Percentiles rank a stretch among this genome's conserved stretches.
Conservation (phyloP, 2,329 filamentous ascomycete genomes). For the Fusarium lateritium region DNA sequence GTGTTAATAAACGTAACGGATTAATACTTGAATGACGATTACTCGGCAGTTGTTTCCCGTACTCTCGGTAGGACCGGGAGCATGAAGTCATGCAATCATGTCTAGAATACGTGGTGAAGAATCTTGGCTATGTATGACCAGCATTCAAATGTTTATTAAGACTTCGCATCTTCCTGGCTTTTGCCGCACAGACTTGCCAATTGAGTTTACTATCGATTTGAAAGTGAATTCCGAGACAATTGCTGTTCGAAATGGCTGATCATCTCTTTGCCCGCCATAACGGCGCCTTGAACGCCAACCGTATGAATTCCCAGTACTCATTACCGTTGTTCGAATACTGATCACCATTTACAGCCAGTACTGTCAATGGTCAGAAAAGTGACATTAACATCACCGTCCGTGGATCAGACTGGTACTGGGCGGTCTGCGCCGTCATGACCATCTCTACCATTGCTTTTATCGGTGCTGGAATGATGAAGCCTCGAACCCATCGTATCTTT, state of each 20-base stretch:
- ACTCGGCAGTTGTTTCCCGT: conserved; percentile 25
- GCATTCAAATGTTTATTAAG: conserved; percentile 3
- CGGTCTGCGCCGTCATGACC: conserved; percentile 73
- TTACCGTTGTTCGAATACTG: fast-evolving
- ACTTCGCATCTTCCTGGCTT: too few species aligned
- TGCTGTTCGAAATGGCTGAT: conserved; percentile 1
- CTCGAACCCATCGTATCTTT: conserved; percentile 68
- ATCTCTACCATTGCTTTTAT: conserved; percentile 67
- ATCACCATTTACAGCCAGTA: not conserved
- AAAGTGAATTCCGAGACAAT: not conserved
- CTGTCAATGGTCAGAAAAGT: conserved; percentile 42
- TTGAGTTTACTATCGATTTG: too few species aligned
- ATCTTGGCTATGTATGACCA: not conserved
- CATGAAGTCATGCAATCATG: conserved; percentile 23
- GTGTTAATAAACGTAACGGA: not conserved
- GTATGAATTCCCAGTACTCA: not conserved
- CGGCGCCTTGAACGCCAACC: conserved; percentile 24
- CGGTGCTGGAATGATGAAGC: conserved; percentile 66
- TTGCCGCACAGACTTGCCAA: not conserved
- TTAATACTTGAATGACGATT: conserved; percentile 5
- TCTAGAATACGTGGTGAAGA: not conserved
- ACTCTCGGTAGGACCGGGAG: not conserved
- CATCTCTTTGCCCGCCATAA: conserved; percentile 9
- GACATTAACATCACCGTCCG: conserved; percentile 71
- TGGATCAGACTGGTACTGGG: conserved; percentile 75